These are phyloP conservation scores for Fusarium zealandicum DNA, from an alignment of 2,329 filamentous ascomycete genomes.

Conservation along the genomic window DNA sequence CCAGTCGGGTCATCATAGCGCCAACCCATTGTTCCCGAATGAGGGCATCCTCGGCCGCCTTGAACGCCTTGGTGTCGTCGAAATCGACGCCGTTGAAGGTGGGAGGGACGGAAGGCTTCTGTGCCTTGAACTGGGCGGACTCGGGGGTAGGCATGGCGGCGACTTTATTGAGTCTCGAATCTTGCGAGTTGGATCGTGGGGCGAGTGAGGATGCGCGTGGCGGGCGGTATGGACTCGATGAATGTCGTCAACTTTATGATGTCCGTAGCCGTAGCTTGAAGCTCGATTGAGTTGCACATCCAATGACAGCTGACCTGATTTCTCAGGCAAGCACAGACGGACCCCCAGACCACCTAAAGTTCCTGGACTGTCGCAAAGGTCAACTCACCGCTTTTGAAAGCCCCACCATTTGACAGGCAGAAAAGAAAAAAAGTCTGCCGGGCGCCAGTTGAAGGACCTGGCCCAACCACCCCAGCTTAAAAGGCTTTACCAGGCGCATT, in stretches of 20 bases:
- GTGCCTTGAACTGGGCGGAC: slow-evolving; percentile 80
- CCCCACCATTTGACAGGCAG: slow-evolving; percentile 47
- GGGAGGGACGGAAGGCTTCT: slow-evolving; percentile 82
- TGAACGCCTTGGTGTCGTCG: slow-evolving; percentile 80
- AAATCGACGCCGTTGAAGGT: slow-evolving; percentile 89
- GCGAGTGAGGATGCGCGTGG: slow-evolving; percentile 27
- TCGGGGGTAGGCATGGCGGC: slow-evolving; percentile 80
- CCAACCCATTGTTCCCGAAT: slow-evolving; percentile 88
- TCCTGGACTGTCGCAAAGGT: slow-evolving; percentile 21
- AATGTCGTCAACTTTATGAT: slow-evolving; percentile 39
- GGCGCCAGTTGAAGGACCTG: slow-evolving; percentile 15
- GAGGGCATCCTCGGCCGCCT: slow-evolving; percentile 82
- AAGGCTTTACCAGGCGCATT: slow-evolving; percentile 28
- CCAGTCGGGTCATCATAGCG: slow-evolving; percentile 86
- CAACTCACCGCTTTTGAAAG: slow-evolving; percentile 46
- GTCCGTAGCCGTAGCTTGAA: slow-evolving; percentile 40
- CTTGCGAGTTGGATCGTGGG: slow-evolving; percentile 18
- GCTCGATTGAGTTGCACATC: slow-evolving; percentile 38
- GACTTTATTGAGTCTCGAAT: slow-evolving; percentile 21
- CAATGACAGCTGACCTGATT: slow-evolving; percentile 41
- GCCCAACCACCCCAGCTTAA: slow-evolving; percentile 38
- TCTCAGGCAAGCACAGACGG: slow-evolving; percentile 40
- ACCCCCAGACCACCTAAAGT: slow-evolving; percentile 33
- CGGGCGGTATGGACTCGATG: slow-evolving; percentile 28
- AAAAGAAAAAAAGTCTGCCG: slow-evolving; percentile 42